Base-by-base conservation (phyloP, 108 stramenopile species). In the Conticribra weissflogii region DNA sequence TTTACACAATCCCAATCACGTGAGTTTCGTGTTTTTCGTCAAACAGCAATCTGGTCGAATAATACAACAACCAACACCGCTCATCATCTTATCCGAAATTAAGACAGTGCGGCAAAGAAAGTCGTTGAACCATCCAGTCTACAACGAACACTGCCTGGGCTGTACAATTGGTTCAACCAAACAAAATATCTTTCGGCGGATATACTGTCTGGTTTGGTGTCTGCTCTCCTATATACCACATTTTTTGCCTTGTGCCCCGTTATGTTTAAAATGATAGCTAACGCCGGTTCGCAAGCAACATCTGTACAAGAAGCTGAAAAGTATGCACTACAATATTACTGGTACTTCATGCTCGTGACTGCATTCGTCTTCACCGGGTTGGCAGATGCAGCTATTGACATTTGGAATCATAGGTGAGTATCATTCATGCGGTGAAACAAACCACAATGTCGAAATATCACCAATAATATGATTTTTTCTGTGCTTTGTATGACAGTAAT, bases 181-280 rank as follows among this genome's bases (percentile, higher is more conserved):
- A 50, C 52, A 27, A 58, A 71, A 55, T 57, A 32, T 44, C 56
- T 83, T 18, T 56, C 81, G 12, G 71, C 84, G 15, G 75, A 84
- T 34, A 50, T 89, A 24, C 57, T 90, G 30, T 78, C 80, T n/a
- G 89, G 89, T 23, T 68, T 93, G 22, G 66, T 90, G 22, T 68
- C 85, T 32, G 88, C 86, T n/a, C 72, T 86, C 15, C 49, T 94
- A 0, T 89, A 78, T 54, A 87, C 87, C 0, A 34, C 71, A 3
- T 94, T 94, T 70, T 92, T 92, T 64, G 83, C 91, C 17, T 68
- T 89, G 3, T 94, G 93, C 45, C 93, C 93, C 21, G 79, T 88
- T 0, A 83, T 96, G 73, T 96, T 96, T 78, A 96, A 93, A 82
- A 64, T 76, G 4, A 93, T 96, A 65, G 86, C 94, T 1, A 96